A percentile compares a stretch with the other conserved stretches of the same genome.
Evolutionary conservation across 176 grass and related monocot genomes (phyloP).

Genomic region (Zoysia pacifica): DNA sequence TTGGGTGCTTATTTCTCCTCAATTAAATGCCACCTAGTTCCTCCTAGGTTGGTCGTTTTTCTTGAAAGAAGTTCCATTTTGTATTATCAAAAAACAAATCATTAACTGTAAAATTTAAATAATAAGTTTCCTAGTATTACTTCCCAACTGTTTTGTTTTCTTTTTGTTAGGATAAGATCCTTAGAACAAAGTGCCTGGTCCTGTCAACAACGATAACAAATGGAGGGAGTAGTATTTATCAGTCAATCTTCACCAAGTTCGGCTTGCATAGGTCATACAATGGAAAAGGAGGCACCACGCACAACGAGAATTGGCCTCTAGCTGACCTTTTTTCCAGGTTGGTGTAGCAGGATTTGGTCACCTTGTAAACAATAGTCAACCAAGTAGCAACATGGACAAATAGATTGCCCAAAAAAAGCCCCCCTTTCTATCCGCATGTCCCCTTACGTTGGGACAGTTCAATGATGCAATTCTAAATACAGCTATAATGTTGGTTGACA

Average conservation of each 20-base stretch:
- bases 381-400: constrained; percentile 1
- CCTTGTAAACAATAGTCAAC: constrained; percentile 36
- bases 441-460: constrained; percentile 28
- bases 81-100: not conserved
- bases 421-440: constrained; percentile 21
- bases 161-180: not conserved
- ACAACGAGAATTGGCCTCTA: constrained; percentile 11
- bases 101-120: not conserved
- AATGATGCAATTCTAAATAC: constrained; percentile 21
- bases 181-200: not conserved
- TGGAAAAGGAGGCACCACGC: not conserved
- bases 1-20: too few species aligned
- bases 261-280: not conserved
- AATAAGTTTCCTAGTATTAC: not conserved
- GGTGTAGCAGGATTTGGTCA: constrained; percentile 27
- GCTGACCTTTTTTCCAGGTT: constrained; percentile 26
- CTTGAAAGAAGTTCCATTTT: too few species aligned
- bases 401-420: constrained; percentile 15
- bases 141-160: not conserved
- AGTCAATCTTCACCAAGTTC: not conserved
- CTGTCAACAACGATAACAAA: not conserved
- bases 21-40: too few species aligned
- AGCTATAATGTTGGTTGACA: constrained; percentile 24
- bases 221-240: not conserved
- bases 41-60: too few species aligned